Evolutionary conservation across 1,284 basidiomycete species (phyloP), one percentile per base, ranked within the genome.

Genomic region (Papiliotrema terrestris): DNA sequence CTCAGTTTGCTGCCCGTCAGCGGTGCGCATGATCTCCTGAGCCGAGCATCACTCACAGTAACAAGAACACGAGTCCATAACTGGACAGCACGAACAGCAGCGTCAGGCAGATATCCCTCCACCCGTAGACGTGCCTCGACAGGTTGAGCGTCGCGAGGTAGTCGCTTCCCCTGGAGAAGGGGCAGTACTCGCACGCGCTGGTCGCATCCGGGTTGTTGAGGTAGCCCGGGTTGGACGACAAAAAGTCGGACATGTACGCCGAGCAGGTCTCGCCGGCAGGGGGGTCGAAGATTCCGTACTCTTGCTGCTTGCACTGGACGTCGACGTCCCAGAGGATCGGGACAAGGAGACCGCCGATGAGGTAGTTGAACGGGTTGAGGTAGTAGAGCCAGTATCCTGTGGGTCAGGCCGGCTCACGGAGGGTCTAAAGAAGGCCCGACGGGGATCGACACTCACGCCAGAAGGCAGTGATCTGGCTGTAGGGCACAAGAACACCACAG

Each of bases 251-350:
- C 58, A 71, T 63, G 67, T 73, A 77, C 22, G 55, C 43, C 1
- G 57, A 60, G 54, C 77, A 77, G 9, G 75, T 72, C 61, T 68
- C 62, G n/a, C 69, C 72, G 2, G 52, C 2, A 0, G 74, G 74
- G 8, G 76, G 72, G 51, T 68, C 59, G 61, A 78, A 71, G 15
- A 58, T 49, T 3, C 66, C 65, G 55, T 60, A 72, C 55, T 77
- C 77, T 25, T 55, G 25, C 4, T 61, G 54, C 36, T 57, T 56
- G 60, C 76, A 78, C 43, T 65, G 51, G 49, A 72, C 67, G 1
- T 57, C 52, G 19, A 61, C 62, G 56, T 73, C 60, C 62, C 68
- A 68, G 17, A 72, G 46, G 35, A 64, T 60, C 26, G 59, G 61
- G 36, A 58, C 57, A 44, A 67, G 36, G n/a, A 70, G 58, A 22